phyloP scores from a whole-genome alignment of 2,329 filamentous ascomycete species.

The Talaromyces funiculosus region DNA sequence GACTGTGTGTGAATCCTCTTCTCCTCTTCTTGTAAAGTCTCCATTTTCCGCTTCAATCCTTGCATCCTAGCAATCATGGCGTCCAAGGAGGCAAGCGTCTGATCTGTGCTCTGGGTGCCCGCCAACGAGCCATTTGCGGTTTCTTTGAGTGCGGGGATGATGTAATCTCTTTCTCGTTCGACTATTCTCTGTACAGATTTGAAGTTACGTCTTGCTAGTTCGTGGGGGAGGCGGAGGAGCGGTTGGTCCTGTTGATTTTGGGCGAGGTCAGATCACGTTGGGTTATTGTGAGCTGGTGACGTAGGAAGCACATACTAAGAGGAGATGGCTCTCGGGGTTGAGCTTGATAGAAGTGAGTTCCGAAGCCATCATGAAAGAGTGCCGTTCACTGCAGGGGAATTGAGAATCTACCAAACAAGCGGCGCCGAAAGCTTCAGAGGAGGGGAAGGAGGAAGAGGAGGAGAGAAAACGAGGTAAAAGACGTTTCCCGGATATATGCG shows the following conservation, averaged over 20 bases:
- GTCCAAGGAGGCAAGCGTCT: constrained; percentile 76
- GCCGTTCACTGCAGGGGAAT: neutral
- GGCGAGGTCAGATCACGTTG: constrained; percentile 9
- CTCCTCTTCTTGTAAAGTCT: constrained; percentile 72
- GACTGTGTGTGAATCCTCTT: constrained; percentile 67
- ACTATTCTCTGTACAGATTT: constrained; percentile 58
- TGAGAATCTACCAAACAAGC: neutral
- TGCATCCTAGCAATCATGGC: constrained; percentile 80
- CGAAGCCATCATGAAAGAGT: constrained; percentile 30
- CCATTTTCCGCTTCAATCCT: constrained; percentile 80
- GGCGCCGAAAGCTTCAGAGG: neutral
- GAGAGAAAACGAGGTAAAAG: neutral
- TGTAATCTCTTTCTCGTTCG: constrained; percentile 44
- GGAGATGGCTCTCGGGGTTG: constrained; percentile 46
- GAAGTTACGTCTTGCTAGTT: constrained; percentile 90
- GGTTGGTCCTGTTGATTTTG: constrained; percentile 68
- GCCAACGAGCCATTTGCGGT: constrained; percentile 59
- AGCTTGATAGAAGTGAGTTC: constrained; percentile 45
- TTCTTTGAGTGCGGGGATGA: constrained; percentile 46
- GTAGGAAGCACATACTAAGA: constrained; percentile 34
- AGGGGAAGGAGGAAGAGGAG: neutral
- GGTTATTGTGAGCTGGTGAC: constrained; percentile 10
- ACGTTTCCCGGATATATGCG: neutral
- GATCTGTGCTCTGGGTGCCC: constrained; percentile 56
- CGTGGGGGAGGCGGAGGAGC: constrained; percentile 84